Base-by-base conservation (phyloP, 1,139 yeast species). In the Taphrina sp. region DNA sequence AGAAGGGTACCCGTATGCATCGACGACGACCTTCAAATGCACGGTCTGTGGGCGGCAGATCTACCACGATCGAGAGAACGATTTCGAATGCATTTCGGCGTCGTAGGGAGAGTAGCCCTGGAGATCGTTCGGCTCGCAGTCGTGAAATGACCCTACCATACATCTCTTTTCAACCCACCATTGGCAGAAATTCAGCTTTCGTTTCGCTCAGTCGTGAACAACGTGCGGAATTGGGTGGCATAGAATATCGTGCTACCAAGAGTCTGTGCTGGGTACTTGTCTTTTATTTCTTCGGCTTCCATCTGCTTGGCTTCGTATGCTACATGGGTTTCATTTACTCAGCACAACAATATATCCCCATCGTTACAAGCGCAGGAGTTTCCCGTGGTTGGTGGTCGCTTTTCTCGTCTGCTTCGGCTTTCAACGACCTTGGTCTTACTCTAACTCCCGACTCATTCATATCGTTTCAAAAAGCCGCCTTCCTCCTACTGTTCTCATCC, bases 141-240 rank as follows among this genome's bases (percentile, higher is more conserved):
- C 46, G 59, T n/a, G 57, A 37, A 8, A 43, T 49, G 51, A 43
- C 58, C n/a, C 35, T 59, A 26, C 61, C 61, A 10, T 59, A 59
- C 44, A 53, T 59, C 8, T 58, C 61, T 8, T 59, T 59, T 90
- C 79, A 78, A 24, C 97, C 98, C 0, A 88, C 89, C 0, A 78
- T 94, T 46, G 98, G 96, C n/a, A 79, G 97, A 67, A 94, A 94
- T 69, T 92, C 98, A 1, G 85, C 90, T 84, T 92, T 92, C 73
- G 85, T 87, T 2, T 84, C 84, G 28, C 71, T 92, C 57, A 81
- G 86, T 1, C 88, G 82, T 26, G 84, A 79, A 22, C 97, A 94
- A 68, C 88, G 88, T 64, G 95, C 85, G 59, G 99, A 92, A 68
- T 72, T 92, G 43, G 99, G 98, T 31, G 99, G 98, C 55, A 96